Percentiles rank a stretch among this genome's conserved stretches.
Conservation (phyloP, 108 stramenopile species). For the Nitzschia putrida region DNA sequence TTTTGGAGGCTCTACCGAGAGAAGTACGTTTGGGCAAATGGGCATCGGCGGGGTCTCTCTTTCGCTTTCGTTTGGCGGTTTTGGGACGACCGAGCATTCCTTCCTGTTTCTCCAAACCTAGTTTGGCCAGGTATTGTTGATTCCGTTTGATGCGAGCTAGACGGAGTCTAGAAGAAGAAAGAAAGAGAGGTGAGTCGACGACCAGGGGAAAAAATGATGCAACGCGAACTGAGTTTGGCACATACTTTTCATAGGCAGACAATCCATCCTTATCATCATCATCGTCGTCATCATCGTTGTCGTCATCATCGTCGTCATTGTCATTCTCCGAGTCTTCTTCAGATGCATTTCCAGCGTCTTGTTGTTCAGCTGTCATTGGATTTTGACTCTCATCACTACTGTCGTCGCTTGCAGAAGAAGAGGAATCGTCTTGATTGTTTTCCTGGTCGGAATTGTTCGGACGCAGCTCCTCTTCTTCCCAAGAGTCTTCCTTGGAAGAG, state of each 20-base stretch:
- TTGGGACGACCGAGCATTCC: not conserved
- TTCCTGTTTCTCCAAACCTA: slow-evolving; percentile 49
- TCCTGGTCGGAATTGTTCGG: no score
- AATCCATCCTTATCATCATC: slow-evolving; percentile 30
- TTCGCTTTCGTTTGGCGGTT: not conserved
- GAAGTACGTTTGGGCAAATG: slow-evolving; percentile 8
- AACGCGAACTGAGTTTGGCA: slow-evolving; percentile 1
- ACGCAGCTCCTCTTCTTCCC: no score
- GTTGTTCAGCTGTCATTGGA: no score
- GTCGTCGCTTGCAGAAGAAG: no score
- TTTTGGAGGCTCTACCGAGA: slow-evolving; percentile 24
- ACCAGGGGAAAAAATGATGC: not conserved
- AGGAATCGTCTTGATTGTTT: no score
- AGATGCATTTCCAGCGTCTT: not conserved
- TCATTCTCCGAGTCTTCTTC: not conserved
- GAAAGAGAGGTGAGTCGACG: not conserved
- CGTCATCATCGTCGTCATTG: slow-evolving; percentile 23
- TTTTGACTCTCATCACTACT: no score
- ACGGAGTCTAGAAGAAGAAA: slow-evolving; percentile 37
- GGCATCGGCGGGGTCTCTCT: not conserved
- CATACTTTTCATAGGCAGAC: slow-evolving; percentile 66
- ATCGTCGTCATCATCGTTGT: slow-evolving; percentile 9
- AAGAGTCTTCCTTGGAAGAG: no score
- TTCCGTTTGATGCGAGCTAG: slow-evolving; percentile 72
- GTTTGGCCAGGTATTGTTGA: slow-evolving; percentile 51